Evolutionary conservation across 164 flowering plant genomes (phyloP).

Genomic region (Brasenia schreberi): DNA sequence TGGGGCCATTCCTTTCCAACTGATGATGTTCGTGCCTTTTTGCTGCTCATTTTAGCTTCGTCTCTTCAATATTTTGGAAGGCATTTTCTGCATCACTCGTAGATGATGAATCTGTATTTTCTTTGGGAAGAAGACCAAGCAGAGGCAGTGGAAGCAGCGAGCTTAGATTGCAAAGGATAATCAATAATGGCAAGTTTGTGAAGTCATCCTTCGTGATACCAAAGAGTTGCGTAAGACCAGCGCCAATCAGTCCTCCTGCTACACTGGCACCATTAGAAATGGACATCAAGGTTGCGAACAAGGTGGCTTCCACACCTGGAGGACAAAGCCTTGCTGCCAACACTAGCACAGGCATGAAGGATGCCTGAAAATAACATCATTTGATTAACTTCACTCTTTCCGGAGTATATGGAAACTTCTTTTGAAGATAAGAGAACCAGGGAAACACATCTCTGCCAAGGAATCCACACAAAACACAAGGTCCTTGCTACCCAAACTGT

Average conservation of each 20-base stretch:
- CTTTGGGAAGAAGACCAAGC: slow-evolving; percentile 71
- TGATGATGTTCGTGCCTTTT: neutral
- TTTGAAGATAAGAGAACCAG: neutral
- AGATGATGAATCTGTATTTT: slow-evolving; percentile 23
- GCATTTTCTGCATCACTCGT: slow-evolving; percentile 25
- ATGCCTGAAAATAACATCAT: slow-evolving; percentile 43
- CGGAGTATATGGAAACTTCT: neutral
- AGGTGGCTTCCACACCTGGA: slow-evolving; percentile 94
- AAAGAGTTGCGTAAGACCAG: slow-evolving; percentile 76
- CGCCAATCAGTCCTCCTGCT: slow-evolving; percentile 82
- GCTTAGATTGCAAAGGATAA: slow-evolving; percentile 84
- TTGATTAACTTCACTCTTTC: neutral
- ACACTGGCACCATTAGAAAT: slow-evolving; percentile 89
- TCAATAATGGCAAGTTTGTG: slow-evolving; percentile 53
- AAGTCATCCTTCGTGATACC: slow-evolving; percentile 80
- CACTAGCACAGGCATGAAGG: slow-evolving; percentile 97
- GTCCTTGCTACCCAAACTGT: no score
- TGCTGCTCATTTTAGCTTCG: slow-evolving; percentile 41
- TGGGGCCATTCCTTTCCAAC: neutral
- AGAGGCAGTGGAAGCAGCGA: slow-evolving; percentile 90
- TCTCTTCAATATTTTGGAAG: slow-evolving; percentile 20
- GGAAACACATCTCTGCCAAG: neutral
- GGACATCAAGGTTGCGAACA: slow-evolving; percentile 97
- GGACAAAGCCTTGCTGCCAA: slow-evolving; percentile 92
- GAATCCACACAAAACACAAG: no score